Evolutionary conservation across 805 yeast genomes (phyloP).

Genomic region (Teunomyces lycoperdinae): DNA sequence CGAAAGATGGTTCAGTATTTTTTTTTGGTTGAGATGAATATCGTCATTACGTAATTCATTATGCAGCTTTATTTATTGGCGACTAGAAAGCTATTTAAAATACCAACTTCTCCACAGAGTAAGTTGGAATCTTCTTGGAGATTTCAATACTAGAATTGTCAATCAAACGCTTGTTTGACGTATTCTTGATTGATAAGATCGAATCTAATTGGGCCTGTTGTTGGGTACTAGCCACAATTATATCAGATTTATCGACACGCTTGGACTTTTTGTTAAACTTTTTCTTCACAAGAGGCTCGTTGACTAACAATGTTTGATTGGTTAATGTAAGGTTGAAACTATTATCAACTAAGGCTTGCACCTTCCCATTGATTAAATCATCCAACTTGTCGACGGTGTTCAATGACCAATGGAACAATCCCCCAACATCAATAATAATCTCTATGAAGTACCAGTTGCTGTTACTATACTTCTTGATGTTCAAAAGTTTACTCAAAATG

Average conservation of each 20-base stretch:
- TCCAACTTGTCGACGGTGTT: slow-evolving; percentile 47
- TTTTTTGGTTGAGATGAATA: neutral
- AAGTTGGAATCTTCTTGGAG: slow-evolving; percentile 49
- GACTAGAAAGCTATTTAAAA: slow-evolving; percentile 17
- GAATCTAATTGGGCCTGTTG: slow-evolving; percentile 32
- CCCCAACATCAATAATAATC: slow-evolving; percentile 69
- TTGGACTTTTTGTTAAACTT: slow-evolving; percentile 22
- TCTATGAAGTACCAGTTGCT: slow-evolving; percentile 58
- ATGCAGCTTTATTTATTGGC: neutral
- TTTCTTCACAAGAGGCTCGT: slow-evolving; percentile 21
- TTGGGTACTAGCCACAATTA: slow-evolving; percentile 19
- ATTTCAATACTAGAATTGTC: slow-evolving; percentile 25
- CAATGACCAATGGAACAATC: slow-evolving; percentile 62
- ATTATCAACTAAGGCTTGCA: slow-evolving; percentile 43
- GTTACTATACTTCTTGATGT: slow-evolving; percentile 42
- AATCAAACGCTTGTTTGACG: slow-evolving; percentile 25
- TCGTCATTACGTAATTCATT: neutral
- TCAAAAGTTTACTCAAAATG: slow-evolving; percentile 28
- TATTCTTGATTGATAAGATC: slow-evolving; percentile 30
- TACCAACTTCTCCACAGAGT: slow-evolving; percentile 50
- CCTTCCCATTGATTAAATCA: slow-evolving; percentile 44
- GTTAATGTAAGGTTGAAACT: slow-evolving; percentile 46
- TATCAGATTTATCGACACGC: slow-evolving; percentile 19
- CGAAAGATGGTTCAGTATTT: neutral
- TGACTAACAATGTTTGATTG: slow-evolving; percentile 38